Base-by-base conservation (phyloP, 2,329 filamentous ascomycete genomes). In the Curvularia lunata region DNA sequence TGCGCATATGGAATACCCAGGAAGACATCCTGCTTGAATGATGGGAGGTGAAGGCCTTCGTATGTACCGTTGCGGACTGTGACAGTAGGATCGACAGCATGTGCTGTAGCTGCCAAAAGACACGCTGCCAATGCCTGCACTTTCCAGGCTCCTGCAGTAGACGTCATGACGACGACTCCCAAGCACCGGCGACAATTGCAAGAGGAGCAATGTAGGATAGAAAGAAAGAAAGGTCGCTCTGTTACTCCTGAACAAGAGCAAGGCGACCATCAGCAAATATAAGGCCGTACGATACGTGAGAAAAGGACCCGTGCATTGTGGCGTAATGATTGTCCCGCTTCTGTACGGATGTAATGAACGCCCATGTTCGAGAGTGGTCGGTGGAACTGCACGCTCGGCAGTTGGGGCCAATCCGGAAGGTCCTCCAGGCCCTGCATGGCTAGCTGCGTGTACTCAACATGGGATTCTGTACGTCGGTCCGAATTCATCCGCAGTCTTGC, bases 1-100 rank as follows among this genome's bases (percentile, higher is more conserved):
- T 84, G 81, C 3, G 85, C 85, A 67, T 83, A 88, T 0, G 85
- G 85, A 1, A 88, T 71, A 5, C 80, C 81, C 23, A 83, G 74
- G 63, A 82, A 83, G 58, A 77, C 72, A 57, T 83, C 80, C 63
- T 83, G 79, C 38, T 80, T 68, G 62, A 74, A 76, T 2, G 67
- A 63, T 1, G 73, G 65, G 6, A 75, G 64, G 46, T 72, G 63
- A 3, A 71, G 30, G 10, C 75, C 75, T 55, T 74, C 69, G 34
- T 77, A 77, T 21, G 71, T 75, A 9, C 75, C 74, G 56, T 77
- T 77, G 43, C 68, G 65, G 0, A 76, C 67, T 9, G 59, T 67
- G 18, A 70, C 75, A 2, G 62, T 64, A 13, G 74, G 72, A 12
- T 63, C 61, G 13, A 46, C 30, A 38, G 69, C 69, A 21, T 43